A percentile compares a stretch with the other conserved stretches of the same genome.
These are phyloP conservation scores for Monosporozyma aquatica DNA, from an alignment of 805 yeast species.

Conservation along the genomic window DNA sequence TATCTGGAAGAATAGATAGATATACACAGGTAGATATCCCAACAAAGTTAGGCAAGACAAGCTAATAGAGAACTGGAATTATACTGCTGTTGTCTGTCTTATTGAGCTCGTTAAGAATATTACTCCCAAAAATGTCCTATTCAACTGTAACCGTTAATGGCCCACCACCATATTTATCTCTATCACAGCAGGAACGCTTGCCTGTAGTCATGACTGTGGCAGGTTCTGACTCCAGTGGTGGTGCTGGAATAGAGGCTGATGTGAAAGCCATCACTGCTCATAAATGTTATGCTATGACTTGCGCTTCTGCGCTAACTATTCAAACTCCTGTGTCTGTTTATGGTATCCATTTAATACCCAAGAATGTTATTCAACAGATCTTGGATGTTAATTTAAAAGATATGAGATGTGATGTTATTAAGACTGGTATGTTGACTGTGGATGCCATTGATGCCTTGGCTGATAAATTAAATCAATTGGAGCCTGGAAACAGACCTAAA, in stretches of 20 bases:
- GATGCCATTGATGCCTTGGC: conserved; percentile 44
- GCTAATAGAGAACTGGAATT: no score
- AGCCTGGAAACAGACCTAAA: conserved; percentile 23
- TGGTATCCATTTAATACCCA: conserved; percentile 36
- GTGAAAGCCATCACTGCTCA: conserved; percentile 69
- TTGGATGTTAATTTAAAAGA: conserved; percentile 51
- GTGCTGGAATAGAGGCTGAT: conserved; percentile 90
- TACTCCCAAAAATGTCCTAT: no score
- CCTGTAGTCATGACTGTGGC: conserved; percentile 44
- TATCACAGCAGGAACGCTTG: conserved; percentile 22
- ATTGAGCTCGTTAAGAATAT: no score
- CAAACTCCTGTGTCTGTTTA: conserved; percentile 50
- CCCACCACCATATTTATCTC: conserved; percentile 26
- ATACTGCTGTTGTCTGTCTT: no score
- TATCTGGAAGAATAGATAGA: background rate
- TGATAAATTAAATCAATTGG: conserved; percentile 27
- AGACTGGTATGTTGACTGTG: conserved; percentile 67
- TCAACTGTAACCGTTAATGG: conserved; percentile 18
- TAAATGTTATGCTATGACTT: conserved; percentile 66
- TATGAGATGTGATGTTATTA: conserved; percentile 54
- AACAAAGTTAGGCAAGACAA: no score
- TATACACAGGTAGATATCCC: no score
- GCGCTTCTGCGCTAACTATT: conserved; percentile 71
- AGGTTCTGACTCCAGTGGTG: conserved; percentile 82
- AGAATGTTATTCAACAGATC: conserved; percentile 37